phyloP scores from a whole-genome alignment of 2,329 filamentous ascomycete genomes.

The Pseudocercospora vitis region DNA sequence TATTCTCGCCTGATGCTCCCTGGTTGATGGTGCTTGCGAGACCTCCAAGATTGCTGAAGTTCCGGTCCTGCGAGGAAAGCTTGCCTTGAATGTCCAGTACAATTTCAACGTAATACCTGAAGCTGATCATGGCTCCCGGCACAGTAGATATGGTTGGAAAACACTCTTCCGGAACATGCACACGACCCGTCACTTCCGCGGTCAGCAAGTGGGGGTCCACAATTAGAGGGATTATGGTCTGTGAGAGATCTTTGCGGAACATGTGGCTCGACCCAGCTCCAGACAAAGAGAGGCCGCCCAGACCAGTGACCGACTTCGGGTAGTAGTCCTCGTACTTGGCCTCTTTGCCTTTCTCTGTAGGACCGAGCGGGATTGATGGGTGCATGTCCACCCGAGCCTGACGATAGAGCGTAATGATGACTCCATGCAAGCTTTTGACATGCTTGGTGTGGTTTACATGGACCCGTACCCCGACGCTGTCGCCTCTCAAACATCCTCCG shows the following conservation, averaged over 20 bases:
- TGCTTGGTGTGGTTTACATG: constrained; percentile 83
- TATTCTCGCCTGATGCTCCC: constrained; percentile 13
- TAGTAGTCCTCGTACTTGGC: constrained; percentile 80
- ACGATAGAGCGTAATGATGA: constrained; percentile 89
- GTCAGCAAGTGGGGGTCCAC: constrained; percentile 78
- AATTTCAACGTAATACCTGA: constrained; percentile 91
- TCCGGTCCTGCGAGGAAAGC: constrained; percentile 69
- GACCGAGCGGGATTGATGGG: constrained; percentile 60
- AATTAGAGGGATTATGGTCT: constrained; percentile 83
- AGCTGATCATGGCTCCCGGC: constrained; percentile 90
- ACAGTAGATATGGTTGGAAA: constrained; percentile 91
- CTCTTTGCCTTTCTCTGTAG: constrained; percentile 65
- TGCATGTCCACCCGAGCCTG: constrained; percentile 87
- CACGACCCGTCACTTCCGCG: constrained; percentile 75
- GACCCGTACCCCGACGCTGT: constrained; percentile 76
- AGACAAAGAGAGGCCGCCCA: constrained; percentile 81
- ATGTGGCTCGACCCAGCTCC: constrained; percentile 84
- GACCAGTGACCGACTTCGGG: constrained; percentile 80
- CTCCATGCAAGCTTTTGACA: constrained; percentile 85
- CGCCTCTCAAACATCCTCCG: constrained; percentile 82
- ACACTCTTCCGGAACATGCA: constrained; percentile 83
- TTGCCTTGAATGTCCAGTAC: constrained; percentile 90
- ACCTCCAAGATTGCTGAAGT: constrained; percentile 29
- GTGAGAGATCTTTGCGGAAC: constrained; percentile 93
- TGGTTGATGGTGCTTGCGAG: constrained; percentile 27